Percentiles rank a stretch among this genome's conserved stretches.
These are phyloP conservation scores for Fusarium udum DNA, from an alignment of 2,329 filamentous ascomycete species.

Conservation along the genomic window DNA sequence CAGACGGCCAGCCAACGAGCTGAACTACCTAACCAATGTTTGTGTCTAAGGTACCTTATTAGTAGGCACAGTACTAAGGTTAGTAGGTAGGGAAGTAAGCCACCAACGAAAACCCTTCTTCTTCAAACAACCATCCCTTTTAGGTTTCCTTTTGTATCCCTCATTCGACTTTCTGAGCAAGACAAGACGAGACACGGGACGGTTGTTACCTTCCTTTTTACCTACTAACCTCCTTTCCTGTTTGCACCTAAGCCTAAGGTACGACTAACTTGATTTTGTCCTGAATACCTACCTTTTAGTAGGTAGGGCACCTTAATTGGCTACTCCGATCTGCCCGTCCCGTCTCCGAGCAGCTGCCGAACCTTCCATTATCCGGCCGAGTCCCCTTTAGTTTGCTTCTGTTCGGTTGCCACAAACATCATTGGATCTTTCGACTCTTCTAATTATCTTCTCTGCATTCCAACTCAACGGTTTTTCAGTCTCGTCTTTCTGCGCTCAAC, in stretches of 20 bases:
- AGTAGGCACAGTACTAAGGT: not conserved
- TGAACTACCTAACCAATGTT: not conserved
- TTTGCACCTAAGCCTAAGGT: not conserved
- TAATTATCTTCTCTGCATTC: constrained; percentile 21
- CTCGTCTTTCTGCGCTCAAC: not conserved
- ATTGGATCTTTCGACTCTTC: constrained; percentile 23
- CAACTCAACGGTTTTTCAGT: constrained; percentile 13
- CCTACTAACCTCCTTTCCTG: not conserved
- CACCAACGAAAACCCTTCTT: constrained; percentile 22
- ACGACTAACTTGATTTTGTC: not conserved
- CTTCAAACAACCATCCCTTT: constrained; percentile 23
- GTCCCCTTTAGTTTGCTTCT: constrained; percentile 35
- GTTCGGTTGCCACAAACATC: constrained; percentile 22
- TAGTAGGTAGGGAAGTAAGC: not conserved
- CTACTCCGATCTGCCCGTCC: not conserved
- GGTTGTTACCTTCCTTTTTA: not conserved
- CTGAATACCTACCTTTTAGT: not conserved
- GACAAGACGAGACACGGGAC: not conserved
- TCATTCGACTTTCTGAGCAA: not conserved
- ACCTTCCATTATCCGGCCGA: constrained; percentile 36
- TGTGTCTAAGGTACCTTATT: not conserved
- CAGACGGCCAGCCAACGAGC: constrained; percentile 4
- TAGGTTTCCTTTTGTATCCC: constrained; percentile 3
- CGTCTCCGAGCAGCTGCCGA: constrained; percentile 28
- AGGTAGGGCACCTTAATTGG: not conserved